phyloP scores from a whole-genome alignment of 2,329 filamentous ascomycete genomes.

The Trichoderma atrobrunneum region DNA sequence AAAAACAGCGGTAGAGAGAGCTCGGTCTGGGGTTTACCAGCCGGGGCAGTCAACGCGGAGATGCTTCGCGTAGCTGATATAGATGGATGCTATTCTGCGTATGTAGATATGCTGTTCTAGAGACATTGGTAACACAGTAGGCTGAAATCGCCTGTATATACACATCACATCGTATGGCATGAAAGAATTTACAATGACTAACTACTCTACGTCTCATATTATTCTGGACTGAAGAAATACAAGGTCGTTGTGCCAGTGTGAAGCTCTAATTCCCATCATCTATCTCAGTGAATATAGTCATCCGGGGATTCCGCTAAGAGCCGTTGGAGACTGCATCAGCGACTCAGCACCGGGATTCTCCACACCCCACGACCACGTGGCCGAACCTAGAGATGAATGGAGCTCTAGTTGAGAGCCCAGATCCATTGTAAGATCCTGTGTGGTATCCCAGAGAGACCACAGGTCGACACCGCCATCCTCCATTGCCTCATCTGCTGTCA shows the following conservation, averaged over 20 bases:
- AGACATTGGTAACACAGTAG: not conserved
- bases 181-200: not conserved
- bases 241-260: not conserved
- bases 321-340: not conserved
- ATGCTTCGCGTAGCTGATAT: not conserved
- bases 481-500: not conserved
- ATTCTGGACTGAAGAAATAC: not conserved
- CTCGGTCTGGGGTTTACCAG: not conserved
- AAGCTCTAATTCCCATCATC: not conserved
- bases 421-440: conserved; percentile 10
- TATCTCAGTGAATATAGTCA: not conserved
- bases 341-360: conserved; percentile 2
- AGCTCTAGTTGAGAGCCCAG: conserved; percentile 9
- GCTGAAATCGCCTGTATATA: not conserved
- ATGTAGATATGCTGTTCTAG: not conserved
- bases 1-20: not conserved
- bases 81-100: not conserved
- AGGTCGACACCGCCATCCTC: not conserved
- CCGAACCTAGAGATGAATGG: conserved; percentile 3
- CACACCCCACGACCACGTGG: conserved; percentile 9
- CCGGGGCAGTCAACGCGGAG: not conserved
- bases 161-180: not conserved
- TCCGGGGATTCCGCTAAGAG: not conserved
- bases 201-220: not conserved
- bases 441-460: conserved; percentile 15